Base-by-base conservation (phyloP, 2,329 filamentous ascomycete genomes). In the Arthrobotrys megalospora region DNA sequence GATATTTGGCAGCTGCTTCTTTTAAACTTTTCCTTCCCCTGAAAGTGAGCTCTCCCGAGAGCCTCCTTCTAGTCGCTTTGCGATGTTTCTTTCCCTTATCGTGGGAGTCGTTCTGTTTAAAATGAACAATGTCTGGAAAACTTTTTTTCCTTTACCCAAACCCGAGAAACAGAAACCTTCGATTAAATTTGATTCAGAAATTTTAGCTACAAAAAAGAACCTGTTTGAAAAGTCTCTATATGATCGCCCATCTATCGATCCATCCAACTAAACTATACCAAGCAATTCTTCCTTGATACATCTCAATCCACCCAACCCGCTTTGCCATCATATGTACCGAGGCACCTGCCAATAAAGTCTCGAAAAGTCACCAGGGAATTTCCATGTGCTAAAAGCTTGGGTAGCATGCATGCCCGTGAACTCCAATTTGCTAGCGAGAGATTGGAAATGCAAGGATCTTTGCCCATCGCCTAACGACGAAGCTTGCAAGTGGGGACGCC, bases 351-450 rank as follows among this genome's bases (percentile, higher is more conserved):
- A 1, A n/a, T n/a, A 64, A 69, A 69, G 16, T 58, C 16, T 4
- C 52, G 52, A 68, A 76, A 21, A 12, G 14, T 47, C 38, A 36
- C 45, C 14, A 50, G 55, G 41, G 63, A 24, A 38, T 70, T 77
- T 36, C 73, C 73, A 77, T 77, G 73, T 77, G 73, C 72, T 24
- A 48, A 70, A 36, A 60, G 43, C 53, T 53, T 70, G 66, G 66
- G 66, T 38, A 70, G 16, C 53, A 38, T 70, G 43, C 55, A 60
- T 24, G 69, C 62, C 62, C 32, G 60, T 66, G 69, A 73, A 66
- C 32, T 47, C 28, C 47, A 41, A 55, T 64, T 24, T 65, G 58
- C 48, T 48, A 47, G 43, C 60, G 21, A 65, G 50, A 60, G 60
- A 73, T 64, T 72, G 47, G 68, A 55, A 55, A 55, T 43, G 41